A percentile compares a stretch with the other conserved stretches of the same genome.
phyloP scores from a whole-genome alignment of 805 yeast species.

The Yarrowia deformans region DNA sequence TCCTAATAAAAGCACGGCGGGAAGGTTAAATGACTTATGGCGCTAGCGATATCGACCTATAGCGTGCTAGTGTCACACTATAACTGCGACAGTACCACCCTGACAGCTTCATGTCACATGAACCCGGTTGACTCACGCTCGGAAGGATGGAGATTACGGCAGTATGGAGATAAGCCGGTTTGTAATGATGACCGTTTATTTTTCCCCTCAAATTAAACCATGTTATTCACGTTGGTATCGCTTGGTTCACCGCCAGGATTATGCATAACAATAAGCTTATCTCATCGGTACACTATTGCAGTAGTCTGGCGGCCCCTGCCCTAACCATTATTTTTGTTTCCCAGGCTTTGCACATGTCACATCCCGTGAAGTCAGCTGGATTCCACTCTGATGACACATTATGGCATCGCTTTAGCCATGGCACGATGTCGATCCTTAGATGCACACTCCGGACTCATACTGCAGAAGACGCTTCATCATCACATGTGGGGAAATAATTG shows the following conservation, averaged over 20 bases:
- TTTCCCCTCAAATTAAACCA: not conserved
- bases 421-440: not conserved
- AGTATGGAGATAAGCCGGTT: not conserved
- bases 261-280: conserved; percentile 7
- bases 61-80: conserved; percentile 3
- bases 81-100: conserved; percentile 1
- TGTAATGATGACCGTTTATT: not conserved
- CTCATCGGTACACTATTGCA: not conserved
- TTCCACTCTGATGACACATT: not conserved
- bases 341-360: not conserved
- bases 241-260: not conserved
- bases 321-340: not conserved
- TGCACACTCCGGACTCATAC: not conserved
- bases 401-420: too few species aligned
- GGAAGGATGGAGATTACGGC: not conserved
- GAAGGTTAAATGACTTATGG: not conserved
- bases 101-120: conserved; percentile 1
- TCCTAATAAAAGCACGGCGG: not conserved
- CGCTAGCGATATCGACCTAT: not conserved
- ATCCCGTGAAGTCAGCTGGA: not conserved
- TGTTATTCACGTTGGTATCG: too few species aligned
- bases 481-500: too few species aligned
- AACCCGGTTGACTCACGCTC: not conserved
- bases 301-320: not conserved
- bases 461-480: too few species aligned